A percentile compares a stretch with the other conserved stretches of the same genome.
phyloP scores from a whole-genome alignment of 805 yeast species.

The Spathaspora passalidarum region DNA sequence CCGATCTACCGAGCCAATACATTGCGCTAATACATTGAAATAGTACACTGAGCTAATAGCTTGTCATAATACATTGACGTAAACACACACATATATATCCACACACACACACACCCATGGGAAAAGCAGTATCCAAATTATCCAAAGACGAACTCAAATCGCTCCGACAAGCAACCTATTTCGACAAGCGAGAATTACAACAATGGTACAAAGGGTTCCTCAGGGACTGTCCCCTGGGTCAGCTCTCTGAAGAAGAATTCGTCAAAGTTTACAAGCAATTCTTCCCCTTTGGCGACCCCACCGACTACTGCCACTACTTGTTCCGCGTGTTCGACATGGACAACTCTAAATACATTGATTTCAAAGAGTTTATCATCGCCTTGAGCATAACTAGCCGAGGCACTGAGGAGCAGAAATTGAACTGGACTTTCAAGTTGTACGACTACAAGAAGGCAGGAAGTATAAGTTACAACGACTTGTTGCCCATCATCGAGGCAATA shows the following conservation, averaged over 20 bases:
- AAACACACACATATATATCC: neutral
- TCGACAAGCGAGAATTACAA: conserved; percentile 89
- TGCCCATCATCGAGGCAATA: conserved; percentile 74
- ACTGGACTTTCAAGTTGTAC: conserved; percentile 87
- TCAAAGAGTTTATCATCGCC: conserved; percentile 88
- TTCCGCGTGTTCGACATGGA: conserved; percentile 88
- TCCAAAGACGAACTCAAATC: conserved; percentile 86
- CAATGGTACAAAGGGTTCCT: conserved; percentile 98
- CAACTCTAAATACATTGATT: conserved; percentile 76
- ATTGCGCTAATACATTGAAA: too few relatives aligned
- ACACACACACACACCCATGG: conserved; percentile 53
- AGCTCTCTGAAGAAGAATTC: conserved; percentile 81
- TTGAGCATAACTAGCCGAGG: conserved; percentile 87
- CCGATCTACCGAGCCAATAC: too few relatives aligned
- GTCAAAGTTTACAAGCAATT: conserved; percentile 91
- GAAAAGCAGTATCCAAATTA: conserved; percentile 88
- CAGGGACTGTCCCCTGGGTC: conserved; percentile 92
- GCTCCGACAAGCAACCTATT: conserved; percentile 81
- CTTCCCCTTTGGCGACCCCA: conserved; percentile 97
- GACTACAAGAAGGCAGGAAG: conserved; percentile 80
- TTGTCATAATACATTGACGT: too few relatives aligned
- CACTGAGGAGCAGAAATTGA: conserved; percentile 73
- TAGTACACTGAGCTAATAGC: too few relatives aligned
- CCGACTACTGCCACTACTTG: conserved; percentile 82
- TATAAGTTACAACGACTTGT: conserved; percentile 74